These are phyloP conservation scores for Helminthosporium solani DNA, from an alignment of 2,329 filamentous ascomycete species.

Conservation along the genomic window DNA sequence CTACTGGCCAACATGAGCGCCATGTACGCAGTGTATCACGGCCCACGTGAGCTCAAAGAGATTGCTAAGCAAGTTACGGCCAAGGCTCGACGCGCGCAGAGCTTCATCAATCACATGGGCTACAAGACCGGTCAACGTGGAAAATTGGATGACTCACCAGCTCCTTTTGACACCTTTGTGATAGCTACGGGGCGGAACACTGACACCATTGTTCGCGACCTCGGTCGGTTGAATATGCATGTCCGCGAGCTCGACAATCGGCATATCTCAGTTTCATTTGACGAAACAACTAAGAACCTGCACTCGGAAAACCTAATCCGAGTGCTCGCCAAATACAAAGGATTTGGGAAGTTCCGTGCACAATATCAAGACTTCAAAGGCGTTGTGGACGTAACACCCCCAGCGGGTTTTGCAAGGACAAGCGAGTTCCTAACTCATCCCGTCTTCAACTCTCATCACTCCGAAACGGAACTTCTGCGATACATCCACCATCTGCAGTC, in stretches of 20 bases:
- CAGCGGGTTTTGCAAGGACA: constrained; percentile 62
- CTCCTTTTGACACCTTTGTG: constrained; percentile 78
- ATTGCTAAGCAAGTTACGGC: constrained; percentile 79
- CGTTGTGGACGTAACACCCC: constrained; percentile 44
- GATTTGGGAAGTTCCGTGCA: constrained; percentile 3
- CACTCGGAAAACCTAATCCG: constrained; percentile 60
- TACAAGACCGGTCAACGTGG: constrained; percentile 62
- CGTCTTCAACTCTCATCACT: constrained; percentile 93
- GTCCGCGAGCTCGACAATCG: constrained; percentile 62
- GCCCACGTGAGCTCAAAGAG: constrained; percentile 75
- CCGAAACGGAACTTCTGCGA: constrained; percentile 88
- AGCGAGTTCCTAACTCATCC: constrained; percentile 81
- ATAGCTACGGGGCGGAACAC: constrained; percentile 56
- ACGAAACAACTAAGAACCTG: constrained; percentile 66
- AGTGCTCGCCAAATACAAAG: constrained; percentile 53
- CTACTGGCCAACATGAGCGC: constrained; percentile 94
- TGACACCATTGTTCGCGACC: constrained; percentile 53
- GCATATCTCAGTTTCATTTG: constrained; percentile 72
- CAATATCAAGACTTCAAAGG: constrained; percentile 11
- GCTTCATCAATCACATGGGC: constrained; percentile 62
- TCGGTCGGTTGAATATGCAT: constrained; percentile 57
- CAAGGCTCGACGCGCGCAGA: constrained; percentile 68
- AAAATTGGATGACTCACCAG: constrained; percentile 56
- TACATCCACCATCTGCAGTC: constrained; percentile 94
- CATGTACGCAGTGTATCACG: constrained; percentile 93